phyloP scores from a whole-genome alignment of 306 rosid species.

The peach (Prunus persica) region DNA sequence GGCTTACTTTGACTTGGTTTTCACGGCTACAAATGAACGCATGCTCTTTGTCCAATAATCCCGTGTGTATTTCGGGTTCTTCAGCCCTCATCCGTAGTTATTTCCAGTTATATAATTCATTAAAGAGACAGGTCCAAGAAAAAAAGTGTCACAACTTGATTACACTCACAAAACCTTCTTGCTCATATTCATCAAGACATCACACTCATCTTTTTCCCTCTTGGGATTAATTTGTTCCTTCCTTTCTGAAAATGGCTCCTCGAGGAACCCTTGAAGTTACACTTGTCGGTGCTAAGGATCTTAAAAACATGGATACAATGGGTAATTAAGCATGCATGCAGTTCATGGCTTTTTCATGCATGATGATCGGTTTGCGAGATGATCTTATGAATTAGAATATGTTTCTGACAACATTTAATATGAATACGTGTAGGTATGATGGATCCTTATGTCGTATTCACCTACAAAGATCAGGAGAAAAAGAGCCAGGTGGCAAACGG shows the following conservation, averaged over 20 bases:
- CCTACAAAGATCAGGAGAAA: slow-evolving; percentile 2
- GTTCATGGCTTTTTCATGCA: not conserved
- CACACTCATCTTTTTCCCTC: not conserved
- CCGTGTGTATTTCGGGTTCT: not conserved
- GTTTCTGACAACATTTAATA: not conserved
- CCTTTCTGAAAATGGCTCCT: slow-evolving; percentile 3
- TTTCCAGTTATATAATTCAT: not conserved
- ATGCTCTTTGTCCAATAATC: not conserved
- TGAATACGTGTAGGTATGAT: not conserved
- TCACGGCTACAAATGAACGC: not conserved
- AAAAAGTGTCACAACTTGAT: not conserved
- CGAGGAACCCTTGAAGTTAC: slow-evolving; percentile 8
- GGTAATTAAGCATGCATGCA: not conserved
- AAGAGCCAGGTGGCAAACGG: not conserved
- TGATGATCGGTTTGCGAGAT: not conserved
- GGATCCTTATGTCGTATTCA: not conserved
- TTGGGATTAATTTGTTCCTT: not conserved
- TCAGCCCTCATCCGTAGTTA: not conserved
- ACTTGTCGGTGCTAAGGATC: not conserved
- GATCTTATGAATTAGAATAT: not conserved
- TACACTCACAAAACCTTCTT: not conserved
- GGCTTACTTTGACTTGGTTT: not conserved
- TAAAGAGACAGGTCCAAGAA: not conserved
- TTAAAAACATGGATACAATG: not conserved
- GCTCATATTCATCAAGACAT: too few species aligned